phyloP scores from a whole-genome alignment of 2,329 filamentous ascomycete genomes.

The Stachybotrys elegans region DNA sequence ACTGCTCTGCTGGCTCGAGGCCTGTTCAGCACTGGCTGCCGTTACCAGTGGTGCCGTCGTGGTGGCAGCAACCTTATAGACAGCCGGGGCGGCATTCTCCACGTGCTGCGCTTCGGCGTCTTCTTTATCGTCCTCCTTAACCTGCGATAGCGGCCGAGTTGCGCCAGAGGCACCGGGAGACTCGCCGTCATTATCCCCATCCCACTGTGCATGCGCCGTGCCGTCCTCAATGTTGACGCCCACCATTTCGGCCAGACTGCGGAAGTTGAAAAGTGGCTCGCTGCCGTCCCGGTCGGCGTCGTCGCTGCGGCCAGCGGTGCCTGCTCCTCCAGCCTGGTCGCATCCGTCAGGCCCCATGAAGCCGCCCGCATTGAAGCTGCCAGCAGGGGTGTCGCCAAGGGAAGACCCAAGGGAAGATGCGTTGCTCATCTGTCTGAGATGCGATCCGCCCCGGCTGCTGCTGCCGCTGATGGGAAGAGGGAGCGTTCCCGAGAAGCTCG shows the following conservation, averaged over 20 bases:
- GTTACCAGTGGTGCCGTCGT: background rate
- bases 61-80: background rate
- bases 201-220: slow-evolving; percentile 23
- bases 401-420: slow-evolving; percentile 82
- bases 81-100: slow-evolving; percentile 13
- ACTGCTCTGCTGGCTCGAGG: slow-evolving; percentile 6
- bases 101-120: slow-evolving; percentile 25
- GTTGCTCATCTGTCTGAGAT: slow-evolving; percentile 79
- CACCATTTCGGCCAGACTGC: slow-evolving; percentile 80
- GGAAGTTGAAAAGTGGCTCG: slow-evolving; percentile 89
- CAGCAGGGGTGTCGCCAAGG: slow-evolving; percentile 59
- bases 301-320: slow-evolving; percentile 40
- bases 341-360: slow-evolving; percentile 30
- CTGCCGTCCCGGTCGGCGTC: slow-evolving; percentile 46
- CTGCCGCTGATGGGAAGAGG: slow-evolving; percentile 42
- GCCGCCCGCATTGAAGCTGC: slow-evolving; percentile 39
- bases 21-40: slow-evolving; percentile 6
- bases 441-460: slow-evolving; percentile 58
- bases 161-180: slow-evolving; percentile 12
- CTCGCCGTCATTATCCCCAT: slow-evolving; percentile 22
- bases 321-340: slow-evolving; percentile 49
- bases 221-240: slow-evolving; percentile 54
- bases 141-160: slow-evolving; percentile 27
- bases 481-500: slow-evolving; percentile 26
- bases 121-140: slow-evolving; percentile 32